A percentile compares a stretch with the other conserved stretches of the same genome.
Conservation (phyloP, 352 stramenopile species). For the Hyaloperonospora brassicae region DNA sequence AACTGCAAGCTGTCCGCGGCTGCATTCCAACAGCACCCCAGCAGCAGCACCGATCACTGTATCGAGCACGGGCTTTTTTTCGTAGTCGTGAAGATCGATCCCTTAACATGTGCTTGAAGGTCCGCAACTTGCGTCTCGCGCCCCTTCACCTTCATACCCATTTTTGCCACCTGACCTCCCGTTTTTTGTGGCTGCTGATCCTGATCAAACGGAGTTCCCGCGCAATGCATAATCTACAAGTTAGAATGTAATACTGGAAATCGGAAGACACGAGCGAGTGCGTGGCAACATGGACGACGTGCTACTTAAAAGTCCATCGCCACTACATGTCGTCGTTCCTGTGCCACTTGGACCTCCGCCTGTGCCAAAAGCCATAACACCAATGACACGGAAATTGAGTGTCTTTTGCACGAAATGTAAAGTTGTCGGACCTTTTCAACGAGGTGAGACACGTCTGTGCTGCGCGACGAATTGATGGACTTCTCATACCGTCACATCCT, state of each 20-base stretch:
- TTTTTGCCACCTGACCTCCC: slow-evolving; percentile 6
- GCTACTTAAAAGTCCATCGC: slow-evolving; percentile 12
- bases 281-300: slow-evolving; percentile 19
- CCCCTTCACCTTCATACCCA: neutral
- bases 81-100: too few relatives aligned
- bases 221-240: too few relatives aligned
- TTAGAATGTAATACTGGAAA: slow-evolving; percentile 60
- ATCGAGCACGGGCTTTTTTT: too few relatives aligned
- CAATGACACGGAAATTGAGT: too few relatives aligned
- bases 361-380: slow-evolving; percentile 18
- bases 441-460: too few relatives aligned
- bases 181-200: slow-evolving; percentile 23
- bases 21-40: too few relatives aligned
- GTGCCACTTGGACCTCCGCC: slow-evolving; percentile 8
- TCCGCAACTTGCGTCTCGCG: slow-evolving; percentile 3
- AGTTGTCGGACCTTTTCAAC: too few relatives aligned
- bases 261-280: slow-evolving; percentile 56
- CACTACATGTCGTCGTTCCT: slow-evolving; percentile 19
- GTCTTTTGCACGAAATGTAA: too few relatives aligned
- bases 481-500: too few relatives aligned
- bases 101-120: slow-evolving; percentile 4
- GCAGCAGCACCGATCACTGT: too few relatives aligned
- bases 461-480: too few relatives aligned
- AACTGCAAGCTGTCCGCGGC: too few relatives aligned
- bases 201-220: slow-evolving; percentile 43